Percentiles rank a stretch among this genome's conserved stretches.
Conservation (phyloP, 108 stramenopile genomes). For the Fragilariopsis cylindrus region DNA sequence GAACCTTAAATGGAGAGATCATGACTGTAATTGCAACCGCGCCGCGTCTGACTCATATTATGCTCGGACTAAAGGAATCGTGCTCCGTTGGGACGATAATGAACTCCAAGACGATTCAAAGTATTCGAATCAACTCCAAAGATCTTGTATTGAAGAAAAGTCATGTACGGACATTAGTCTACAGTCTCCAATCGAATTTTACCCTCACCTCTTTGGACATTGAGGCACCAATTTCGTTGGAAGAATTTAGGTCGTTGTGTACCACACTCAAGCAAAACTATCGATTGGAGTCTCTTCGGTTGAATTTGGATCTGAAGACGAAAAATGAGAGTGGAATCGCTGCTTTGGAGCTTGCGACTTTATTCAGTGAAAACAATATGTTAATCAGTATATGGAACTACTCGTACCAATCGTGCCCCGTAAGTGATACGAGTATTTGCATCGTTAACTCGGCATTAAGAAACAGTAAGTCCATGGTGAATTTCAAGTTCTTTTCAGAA, state of each 20-base stretch:
- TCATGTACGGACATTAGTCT: slow-evolving; percentile 15
- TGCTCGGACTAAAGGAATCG: slow-evolving; percentile 11
- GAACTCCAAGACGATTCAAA: slow-evolving; percentile 9
- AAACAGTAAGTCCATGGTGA: slow-evolving; percentile 4
- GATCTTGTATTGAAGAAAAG: background rate
- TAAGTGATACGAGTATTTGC: background rate
- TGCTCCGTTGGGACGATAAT: slow-evolving; percentile 4
- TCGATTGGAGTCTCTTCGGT: background rate
- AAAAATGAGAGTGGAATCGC: slow-evolving; percentile 4
- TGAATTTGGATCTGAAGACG: slow-evolving; percentile 1
- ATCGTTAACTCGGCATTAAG: background rate
- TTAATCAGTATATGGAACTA: slow-evolving; percentile 16
- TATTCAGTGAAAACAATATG: slow-evolving; percentile 7
- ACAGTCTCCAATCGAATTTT: background rate
- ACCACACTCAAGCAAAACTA: slow-evolving; percentile 6
- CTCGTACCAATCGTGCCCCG: background rate
- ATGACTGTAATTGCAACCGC: slow-evolving; percentile 10
- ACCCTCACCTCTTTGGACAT: slow-evolving; percentile 17
- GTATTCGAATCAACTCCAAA: background rate
- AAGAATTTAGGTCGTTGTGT: background rate
- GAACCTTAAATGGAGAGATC: background rate
- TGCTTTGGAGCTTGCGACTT: slow-evolving; percentile 18
- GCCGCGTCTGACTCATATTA: slow-evolving; percentile 4
- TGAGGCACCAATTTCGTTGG: background rate
- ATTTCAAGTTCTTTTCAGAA: slow-evolving; percentile 21